phyloP scores from a whole-genome alignment of 176 grass and related monocot genomes.

The Chloris gayana region DNA sequence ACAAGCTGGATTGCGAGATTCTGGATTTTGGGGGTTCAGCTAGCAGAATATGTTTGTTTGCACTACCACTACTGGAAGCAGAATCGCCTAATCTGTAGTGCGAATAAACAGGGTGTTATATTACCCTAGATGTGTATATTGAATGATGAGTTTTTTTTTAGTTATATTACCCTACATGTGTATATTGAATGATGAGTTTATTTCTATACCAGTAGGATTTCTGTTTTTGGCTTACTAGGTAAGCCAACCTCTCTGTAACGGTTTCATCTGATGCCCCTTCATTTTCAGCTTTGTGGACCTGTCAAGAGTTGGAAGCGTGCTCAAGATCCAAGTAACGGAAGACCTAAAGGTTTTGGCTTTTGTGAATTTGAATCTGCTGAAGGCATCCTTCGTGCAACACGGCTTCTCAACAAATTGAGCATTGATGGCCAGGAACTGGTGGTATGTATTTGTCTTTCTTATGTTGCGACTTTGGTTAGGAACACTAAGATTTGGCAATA shows the following conservation, averaged over 20 bases:
- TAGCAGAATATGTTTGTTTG: too few species aligned
- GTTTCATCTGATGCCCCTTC: slow-evolving; percentile 17
- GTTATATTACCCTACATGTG: background rate
- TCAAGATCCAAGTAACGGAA: slow-evolving; percentile 91
- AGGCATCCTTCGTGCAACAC: slow-evolving; percentile 82
- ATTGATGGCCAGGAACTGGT: slow-evolving; percentile 94
- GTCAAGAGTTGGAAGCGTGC: slow-evolving; percentile 98
- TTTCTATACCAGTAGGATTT: slow-evolving; percentile 4
- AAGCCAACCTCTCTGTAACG: background rate
- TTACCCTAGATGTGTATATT: background rate
- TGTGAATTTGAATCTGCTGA: slow-evolving; percentile 99
- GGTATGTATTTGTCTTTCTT: slow-evolving; percentile 56
- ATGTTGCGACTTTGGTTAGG: background rate
- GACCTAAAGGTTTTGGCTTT: slow-evolving; percentile 91
- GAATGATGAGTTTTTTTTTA: background rate
- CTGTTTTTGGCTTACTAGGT: slow-evolving; percentile 19
- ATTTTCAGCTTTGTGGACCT: slow-evolving; percentile 83
- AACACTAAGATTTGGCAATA: background rate
- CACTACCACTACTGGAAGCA: too few species aligned
- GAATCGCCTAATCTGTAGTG: too few species aligned
- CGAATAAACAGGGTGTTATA: background rate
- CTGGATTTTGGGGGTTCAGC: too few species aligned
- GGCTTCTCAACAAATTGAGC: slow-evolving; percentile 89
- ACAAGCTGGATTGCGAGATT: too few species aligned
- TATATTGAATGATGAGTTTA: slow-evolving; percentile 1